Conservation (phyloP, 1,139 yeast species). For the Geotrichum histeridarum region DNA sequence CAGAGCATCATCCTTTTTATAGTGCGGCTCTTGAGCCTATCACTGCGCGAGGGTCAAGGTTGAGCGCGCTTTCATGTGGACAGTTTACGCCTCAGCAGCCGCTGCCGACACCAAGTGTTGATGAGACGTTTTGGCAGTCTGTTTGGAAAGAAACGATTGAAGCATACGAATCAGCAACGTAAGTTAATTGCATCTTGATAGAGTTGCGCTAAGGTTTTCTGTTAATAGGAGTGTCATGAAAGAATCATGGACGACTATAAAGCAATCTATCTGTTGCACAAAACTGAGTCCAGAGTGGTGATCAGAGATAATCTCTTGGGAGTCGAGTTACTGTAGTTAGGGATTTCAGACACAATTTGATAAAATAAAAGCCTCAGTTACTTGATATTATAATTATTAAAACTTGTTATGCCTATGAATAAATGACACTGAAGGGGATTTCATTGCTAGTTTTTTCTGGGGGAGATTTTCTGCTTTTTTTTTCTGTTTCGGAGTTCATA, state of each 20-base stretch:
- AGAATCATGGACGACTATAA: background rate
- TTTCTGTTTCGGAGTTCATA: too few relatives aligned
- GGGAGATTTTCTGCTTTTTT: too few relatives aligned
- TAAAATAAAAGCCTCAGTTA: too few relatives aligned
- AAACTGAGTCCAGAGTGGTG: background rate
- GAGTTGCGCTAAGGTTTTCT: background rate
- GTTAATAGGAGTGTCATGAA: background rate
- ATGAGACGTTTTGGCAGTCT: background rate
- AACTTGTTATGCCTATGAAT: too few relatives aligned
- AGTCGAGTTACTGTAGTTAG: too few relatives aligned
- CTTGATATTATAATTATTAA: too few relatives aligned
- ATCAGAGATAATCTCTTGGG: background rate
- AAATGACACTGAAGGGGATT: too few relatives aligned
- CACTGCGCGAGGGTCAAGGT: too few relatives aligned
- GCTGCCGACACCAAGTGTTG: background rate
- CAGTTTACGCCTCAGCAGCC: background rate
- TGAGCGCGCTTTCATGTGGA: too few relatives aligned
- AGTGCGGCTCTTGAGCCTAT: background rate
- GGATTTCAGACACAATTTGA: too few relatives aligned
- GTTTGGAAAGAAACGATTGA: background rate
- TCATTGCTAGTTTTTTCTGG: too few relatives aligned
- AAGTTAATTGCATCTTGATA: background rate
- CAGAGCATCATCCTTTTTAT: constrained; percentile 3
- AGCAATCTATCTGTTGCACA: background rate
- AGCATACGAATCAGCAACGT: background rate